Conservation (phyloP, 495 filamentous ascomycete species). For the Penicillium pancosmium region DNA sequence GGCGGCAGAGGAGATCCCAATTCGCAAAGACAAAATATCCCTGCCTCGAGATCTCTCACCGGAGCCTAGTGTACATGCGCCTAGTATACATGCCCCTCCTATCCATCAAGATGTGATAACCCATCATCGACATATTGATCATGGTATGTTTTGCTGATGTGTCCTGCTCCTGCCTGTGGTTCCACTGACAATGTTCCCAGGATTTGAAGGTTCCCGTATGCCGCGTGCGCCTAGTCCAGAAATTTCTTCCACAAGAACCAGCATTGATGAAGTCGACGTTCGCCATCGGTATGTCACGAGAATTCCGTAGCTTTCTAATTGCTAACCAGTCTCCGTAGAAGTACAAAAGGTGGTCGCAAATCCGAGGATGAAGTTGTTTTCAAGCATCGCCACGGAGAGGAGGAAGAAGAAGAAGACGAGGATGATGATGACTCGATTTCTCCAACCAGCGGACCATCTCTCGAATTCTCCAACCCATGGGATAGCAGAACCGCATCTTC, state of each 20-base stretch:
- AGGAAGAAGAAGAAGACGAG: neutral
- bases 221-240: constrained; percentile 42
- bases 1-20: constrained; percentile 32
- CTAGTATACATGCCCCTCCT: constrained; percentile 61
- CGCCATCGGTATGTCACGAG: constrained; percentile 35
- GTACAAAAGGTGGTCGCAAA: constrained; percentile 11
- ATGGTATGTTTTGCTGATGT: constrained; percentile 52
- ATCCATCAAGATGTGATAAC: constrained; percentile 83
- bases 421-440: constrained; percentile 20
- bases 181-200: constrained; percentile 12
- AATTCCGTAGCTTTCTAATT: neutral
- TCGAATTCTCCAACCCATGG: constrained; percentile 25
- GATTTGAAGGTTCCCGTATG: constrained; percentile 29
- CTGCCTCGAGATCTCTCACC: constrained; percentile 39
- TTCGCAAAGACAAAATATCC: constrained; percentile 28
- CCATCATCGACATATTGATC: constrained; percentile 85
- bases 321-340: constrained; percentile 5
- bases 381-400: constrained; percentile 13
- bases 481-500: constrained; percentile 3
- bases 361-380: constrained; percentile 26
- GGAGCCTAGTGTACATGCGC: constrained; percentile 61
- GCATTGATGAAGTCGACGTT: constrained; percentile 55
- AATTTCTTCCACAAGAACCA: constrained; percentile 29
- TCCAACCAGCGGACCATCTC: constrained; percentile 15
- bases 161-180: neutral